Evolutionary conservation across 257 asterid species (phyloP), one percentile per base, ranked within the genome.

Genomic region (Solanum paucissectum): DNA sequence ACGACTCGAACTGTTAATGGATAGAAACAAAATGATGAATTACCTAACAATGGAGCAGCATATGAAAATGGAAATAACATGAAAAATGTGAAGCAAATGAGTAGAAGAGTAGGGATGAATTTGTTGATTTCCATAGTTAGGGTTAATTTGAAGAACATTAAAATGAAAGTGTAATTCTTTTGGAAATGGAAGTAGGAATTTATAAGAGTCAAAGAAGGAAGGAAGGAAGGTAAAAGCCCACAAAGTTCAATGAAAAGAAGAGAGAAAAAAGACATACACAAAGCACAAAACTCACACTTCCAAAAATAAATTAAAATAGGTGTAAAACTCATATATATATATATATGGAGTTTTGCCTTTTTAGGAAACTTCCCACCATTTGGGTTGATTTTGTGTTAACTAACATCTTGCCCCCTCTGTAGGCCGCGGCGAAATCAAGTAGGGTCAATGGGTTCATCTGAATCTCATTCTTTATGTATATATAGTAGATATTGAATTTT

Each of bases 261-360:
- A 86, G 90, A 91, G 88, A 86, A 88, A 86, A 82, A 83, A 89
- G 88, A 90, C 90, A 75, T 60, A 91, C 95, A 94, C 98, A 89
- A 88, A 95, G 93, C 98, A 94, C 98, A 92, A 94, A 92, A 95
- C 89, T 75, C 87, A 91, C 93, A 93, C 92, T 91, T 91, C 91
- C 95, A 90, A 94, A 93, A 88, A 71, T 40, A 71, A 71, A 92
- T 84, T 37, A 89, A 92, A 75, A 86, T 92, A 90, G 86, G 42
- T 21, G 36, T 62, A 73, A 82, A 58, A 86, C 90, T 91, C 85
- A 86, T 90, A 88, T 88, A 6, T 6, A 12, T 46, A 49, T 13
- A 44, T 44, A 44, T 12, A 29, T 29, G 29, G 12, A 38, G 32
- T 44, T 64, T 88, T 84, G 83, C 69, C 91, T 90, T 93, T 95